Percentiles rank a stretch among this genome's conserved stretches.
These are phyloP conservation scores for Boletellus deceptivus DNA, from an alignment of 1,284 basidiomycete genomes.

Conservation along the genomic window DNA sequence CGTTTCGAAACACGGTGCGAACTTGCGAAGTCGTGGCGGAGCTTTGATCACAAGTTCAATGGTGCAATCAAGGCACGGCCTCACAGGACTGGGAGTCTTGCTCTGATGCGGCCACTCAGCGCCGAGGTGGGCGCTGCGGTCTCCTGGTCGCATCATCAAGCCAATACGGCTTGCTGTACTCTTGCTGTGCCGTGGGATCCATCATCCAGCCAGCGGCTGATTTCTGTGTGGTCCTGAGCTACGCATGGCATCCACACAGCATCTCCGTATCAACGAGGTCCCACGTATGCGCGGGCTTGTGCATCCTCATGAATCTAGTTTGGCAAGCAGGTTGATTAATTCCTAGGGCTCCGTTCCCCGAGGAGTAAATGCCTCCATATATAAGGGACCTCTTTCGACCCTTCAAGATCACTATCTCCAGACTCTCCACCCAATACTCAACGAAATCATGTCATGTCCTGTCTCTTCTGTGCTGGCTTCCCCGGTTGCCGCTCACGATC, in stretches of 20 bases:
- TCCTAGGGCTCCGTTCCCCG: no score
- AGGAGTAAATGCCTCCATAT: conserved; percentile 4
- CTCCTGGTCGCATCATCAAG: not conserved
- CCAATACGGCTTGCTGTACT: not conserved
- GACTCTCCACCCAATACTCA: not conserved
- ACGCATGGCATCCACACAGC: no score
- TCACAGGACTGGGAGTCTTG: no score
- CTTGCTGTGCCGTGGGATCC: not conserved
- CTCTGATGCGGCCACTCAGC: no score
- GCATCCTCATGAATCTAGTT: not conserved
- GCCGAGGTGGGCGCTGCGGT: no score
- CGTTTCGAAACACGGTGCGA: no score
- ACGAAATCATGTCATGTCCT: conserved; percentile 19
- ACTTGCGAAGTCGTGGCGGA: no score
- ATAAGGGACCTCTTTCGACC: conserved; percentile 12
- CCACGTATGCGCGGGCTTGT: not conserved
- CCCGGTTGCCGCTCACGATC: conserved; percentile 6
- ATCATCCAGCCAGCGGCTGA: no score
- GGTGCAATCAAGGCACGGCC: no score
- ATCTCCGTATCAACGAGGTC: not conserved
- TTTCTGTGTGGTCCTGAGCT: no score
- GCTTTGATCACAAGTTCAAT: no score
- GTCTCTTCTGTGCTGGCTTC: conserved; percentile 10
- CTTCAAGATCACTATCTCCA: no score
- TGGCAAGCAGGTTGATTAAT: not conserved